Base-by-base conservation (phyloP, 2,329 filamentous ascomycete species). In the Ceratocystis eucalypticola region DNA sequence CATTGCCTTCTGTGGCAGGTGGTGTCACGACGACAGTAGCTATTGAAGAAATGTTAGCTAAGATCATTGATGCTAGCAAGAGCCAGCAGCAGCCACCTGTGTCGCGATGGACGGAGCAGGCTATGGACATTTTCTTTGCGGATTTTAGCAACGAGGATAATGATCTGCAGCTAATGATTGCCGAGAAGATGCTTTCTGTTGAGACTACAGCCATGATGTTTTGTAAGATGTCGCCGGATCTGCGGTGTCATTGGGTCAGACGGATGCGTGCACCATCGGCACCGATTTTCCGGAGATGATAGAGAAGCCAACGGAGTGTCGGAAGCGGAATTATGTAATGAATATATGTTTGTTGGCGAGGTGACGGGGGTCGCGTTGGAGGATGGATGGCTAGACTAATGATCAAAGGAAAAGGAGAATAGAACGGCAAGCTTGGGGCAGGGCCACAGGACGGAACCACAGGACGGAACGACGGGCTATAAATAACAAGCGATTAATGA, bases 141-240 rank as follows among this genome's bases (percentile, higher is more conserved):
- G 82, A 85, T 68, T 85, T 85, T 71, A 74, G 77, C 15, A 77
- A 80, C 61, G 82, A 84, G 69, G 81, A 84, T 67, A 75, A 80
- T 68, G 82, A 85, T 70, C 71, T 85, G 66, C 82, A 84, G 74
- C 75, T 85, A 48, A 82, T 81, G 72, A 82, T 85, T 44, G 81
- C 82, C 0, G 82, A 85, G 72, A 81, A 81, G 69, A 78, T 82
- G 1, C 75, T 85, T 30, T 78, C 80, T n/a, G 80, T 84, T 69
- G 80, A 84, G 69, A 81, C 80, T 71, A 84, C 83, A 71, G 83
- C 82, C 37, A 80, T 84, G 77, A 78, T 84, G 53, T 85, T 84
- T 69, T 83, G 82, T 75, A 84, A 84, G 74, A 84, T 84, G 81
- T 79, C 82, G 0, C 73, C 76, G 1, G 71, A 73, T 10, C 73